Evolutionary conservation across 1,139 yeast species (phyloP), one percentile per base, ranked within the genome.

Genomic region (Pneumocystis oryctolagi): DNA sequence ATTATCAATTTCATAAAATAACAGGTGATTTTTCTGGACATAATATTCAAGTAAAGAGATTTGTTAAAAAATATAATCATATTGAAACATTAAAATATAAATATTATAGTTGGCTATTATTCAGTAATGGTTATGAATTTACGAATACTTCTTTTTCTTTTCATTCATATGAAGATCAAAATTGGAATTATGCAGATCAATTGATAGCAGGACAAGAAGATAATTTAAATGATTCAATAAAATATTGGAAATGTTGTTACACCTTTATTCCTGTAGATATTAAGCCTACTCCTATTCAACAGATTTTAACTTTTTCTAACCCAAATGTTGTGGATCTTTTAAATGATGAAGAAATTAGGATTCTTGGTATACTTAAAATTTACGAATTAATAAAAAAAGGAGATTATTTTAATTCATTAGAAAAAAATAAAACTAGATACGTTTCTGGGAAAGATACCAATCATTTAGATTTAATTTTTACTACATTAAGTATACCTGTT

Each of bases 141-240:
- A 62, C 62, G 9, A 57, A 56, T 25, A 64, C 65, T 20, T 62
- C 64, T 8, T 67, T 67, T 30, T 62, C 64, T 14, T 66, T 65
- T 18, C 60, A 65, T 6, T 59, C 53, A 4, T 32, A 59, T 30
- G 62, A 60, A 58, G 77, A 78, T 20, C 81, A 83, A 66, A 89
- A 90, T 67, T 94, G 98, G 98, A 90, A 90, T 69, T 86, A 85
- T 67, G 79, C 89, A 66, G 99, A 94, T 74, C 97, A 89, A 71
- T 80, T 82, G 32, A 74, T 92, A 31, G 96, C 97, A 0, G 98
- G 98, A 0, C 88, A 85, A 72, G 89, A 85, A 53, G 95, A 88
- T 69, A 81, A 83, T 1, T 76, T 69, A 79, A 81, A 32, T 78
- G 74, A 82, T 55, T 80, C 79, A n/a, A 78, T 80, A 62, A 80